Evolutionary conservation across 2,329 filamentous ascomycete genomes (phyloP).

Genomic region (Cladosporium sp.): DNA sequence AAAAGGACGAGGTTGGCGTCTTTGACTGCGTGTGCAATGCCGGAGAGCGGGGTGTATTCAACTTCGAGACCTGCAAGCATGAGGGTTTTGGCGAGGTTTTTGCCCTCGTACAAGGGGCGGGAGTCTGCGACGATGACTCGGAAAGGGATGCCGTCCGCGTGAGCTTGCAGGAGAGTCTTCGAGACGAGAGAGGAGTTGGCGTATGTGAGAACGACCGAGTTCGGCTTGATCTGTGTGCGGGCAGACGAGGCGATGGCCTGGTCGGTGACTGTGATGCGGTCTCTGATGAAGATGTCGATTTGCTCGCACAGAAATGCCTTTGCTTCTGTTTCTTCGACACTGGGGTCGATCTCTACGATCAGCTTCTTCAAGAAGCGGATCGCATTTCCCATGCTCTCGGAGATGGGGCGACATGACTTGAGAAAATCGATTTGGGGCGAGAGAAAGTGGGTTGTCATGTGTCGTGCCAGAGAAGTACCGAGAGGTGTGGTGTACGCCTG

Average conservation of each 20-base stretch:
- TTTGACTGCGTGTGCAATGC: conserved; percentile 66
- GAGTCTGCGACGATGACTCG: conserved; percentile 79
- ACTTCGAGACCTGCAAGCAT: conserved; percentile 65
- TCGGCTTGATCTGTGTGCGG: conserved; percentile 66
- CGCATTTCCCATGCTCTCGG: conserved; percentile 93
- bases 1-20: conserved; percentile 69
- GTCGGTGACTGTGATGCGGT: conserved; percentile 82
- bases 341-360: conserved; percentile 84
- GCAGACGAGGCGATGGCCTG: conserved; percentile 76
- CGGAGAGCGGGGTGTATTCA: conserved; percentile 75
- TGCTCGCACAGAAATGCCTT: conserved; percentile 71
- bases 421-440: conserved; percentile 95
- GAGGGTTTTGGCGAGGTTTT: conserved; percentile 65
- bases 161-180: conserved; percentile 69
- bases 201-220: conserved; percentile 80
- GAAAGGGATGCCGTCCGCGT: conserved; percentile 65
- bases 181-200: conserved; percentile 82
- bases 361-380: conserved; percentile 91
- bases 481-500: conserved; percentile 85
- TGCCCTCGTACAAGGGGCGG: conserved; percentile 63
- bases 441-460: conserved; percentile 84
- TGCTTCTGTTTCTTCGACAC: conserved; percentile 72
- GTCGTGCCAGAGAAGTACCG: conserved; percentile 76
- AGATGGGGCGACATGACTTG: conserved; percentile 88
- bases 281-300: conserved; percentile 85